Percentiles rank a stretch among this genome's conserved stretches.
These are phyloP conservation scores for Lomentospora prolificans DNA, from an alignment of 2,329 filamentous ascomycete species.

Conservation along the genomic window DNA sequence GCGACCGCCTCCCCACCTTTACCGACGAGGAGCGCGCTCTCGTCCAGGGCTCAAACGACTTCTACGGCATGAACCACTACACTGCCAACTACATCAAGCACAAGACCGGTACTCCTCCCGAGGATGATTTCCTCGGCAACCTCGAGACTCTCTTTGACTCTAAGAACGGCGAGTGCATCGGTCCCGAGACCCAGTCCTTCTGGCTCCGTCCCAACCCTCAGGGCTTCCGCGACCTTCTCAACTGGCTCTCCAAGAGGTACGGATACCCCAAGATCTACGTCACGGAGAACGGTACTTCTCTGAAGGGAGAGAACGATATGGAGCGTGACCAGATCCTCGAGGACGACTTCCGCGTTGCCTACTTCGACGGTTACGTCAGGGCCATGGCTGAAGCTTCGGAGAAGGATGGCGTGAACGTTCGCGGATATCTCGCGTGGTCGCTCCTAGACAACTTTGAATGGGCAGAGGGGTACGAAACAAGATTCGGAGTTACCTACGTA, in stretches of 20 bases:
- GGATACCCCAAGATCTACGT: constrained; percentile 70
- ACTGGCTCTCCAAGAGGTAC: constrained; percentile 71
- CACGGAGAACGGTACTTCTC: constrained; percentile 78
- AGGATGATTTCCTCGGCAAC: constrained; percentile 65
- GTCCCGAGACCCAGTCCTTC: constrained; percentile 69
- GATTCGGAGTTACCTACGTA: constrained; percentile 72
- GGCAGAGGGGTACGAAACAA: constrained; percentile 55
- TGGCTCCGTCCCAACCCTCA: constrained; percentile 70
- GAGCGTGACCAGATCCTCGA: constrained; percentile 60
- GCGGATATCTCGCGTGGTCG: constrained; percentile 78
- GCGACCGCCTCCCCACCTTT: constrained; percentile 64
- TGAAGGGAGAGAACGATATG: constrained; percentile 75
- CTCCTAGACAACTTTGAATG: constrained; percentile 87
- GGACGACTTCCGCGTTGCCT: constrained; percentile 72
- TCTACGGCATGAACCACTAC: constrained; percentile 94
- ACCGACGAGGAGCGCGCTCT: constrained; percentile 61
- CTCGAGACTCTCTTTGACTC: constrained; percentile 62
- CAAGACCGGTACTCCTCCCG: constrained; percentile 47
- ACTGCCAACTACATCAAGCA: constrained; percentile 80
- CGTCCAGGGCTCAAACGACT: constrained; percentile 82
- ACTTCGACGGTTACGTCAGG: constrained; percentile 67
- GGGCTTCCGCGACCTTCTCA: constrained; percentile 68
- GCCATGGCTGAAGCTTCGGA: constrained; percentile 65
- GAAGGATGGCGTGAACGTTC: constrained; percentile 67
- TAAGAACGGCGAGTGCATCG: constrained; percentile 65